A percentile compares a stretch with the other conserved stretches of the same genome.
phyloP scores from a whole-genome alignment of 768 basidiomycete genomes.

The Amanita subjunquillea region DNA sequence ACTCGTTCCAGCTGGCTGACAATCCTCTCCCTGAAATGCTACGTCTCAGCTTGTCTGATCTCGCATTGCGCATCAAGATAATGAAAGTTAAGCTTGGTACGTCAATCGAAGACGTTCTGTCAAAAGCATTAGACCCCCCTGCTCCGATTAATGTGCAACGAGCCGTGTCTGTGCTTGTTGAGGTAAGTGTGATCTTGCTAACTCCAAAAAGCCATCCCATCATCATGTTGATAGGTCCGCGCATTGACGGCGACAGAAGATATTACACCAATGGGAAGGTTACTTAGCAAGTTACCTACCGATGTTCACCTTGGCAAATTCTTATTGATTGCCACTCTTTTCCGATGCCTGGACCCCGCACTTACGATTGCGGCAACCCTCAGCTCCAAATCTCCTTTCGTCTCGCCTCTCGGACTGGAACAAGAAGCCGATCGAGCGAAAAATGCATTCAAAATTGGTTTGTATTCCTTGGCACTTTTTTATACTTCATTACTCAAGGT shows the following conservation, averaged over 20 bases:
- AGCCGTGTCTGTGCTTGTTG: conserved; percentile 84
- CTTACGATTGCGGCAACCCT: conserved; percentile 90
- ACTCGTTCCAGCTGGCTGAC: conserved; percentile 57
- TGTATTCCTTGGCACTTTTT: conserved; percentile 12
- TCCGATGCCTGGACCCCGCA: conserved; percentile 92
- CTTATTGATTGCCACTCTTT: conserved; percentile 71
- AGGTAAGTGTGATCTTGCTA: conserved; percentile 33
- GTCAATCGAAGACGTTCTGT: conserved; percentile 85
- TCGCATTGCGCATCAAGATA: conserved; percentile 87
- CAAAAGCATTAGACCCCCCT: conserved; percentile 85
- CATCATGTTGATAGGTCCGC: conserved; percentile 44
- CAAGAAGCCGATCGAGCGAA: conserved; percentile 82
- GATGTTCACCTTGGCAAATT: conserved; percentile 97
- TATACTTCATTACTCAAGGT: neutral
- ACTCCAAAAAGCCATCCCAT: conserved; percentile 1
- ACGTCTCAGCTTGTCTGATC: conserved; percentile 84
- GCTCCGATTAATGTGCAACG: conserved; percentile 77
- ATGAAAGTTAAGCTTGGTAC: conserved; percentile 80
- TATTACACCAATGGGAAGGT: conserved; percentile 87
- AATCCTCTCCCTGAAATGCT: conserved; percentile 94
- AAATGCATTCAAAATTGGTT: conserved; percentile 65
- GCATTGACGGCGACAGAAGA: conserved; percentile 82
- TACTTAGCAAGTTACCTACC: conserved; percentile 86
- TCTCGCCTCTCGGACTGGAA: conserved; percentile 82
- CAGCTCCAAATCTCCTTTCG: conserved; percentile 88